Base-by-base conservation (phyloP, 2,329 filamentous ascomycete species). In the Alternaria tenuissima region DNA sequence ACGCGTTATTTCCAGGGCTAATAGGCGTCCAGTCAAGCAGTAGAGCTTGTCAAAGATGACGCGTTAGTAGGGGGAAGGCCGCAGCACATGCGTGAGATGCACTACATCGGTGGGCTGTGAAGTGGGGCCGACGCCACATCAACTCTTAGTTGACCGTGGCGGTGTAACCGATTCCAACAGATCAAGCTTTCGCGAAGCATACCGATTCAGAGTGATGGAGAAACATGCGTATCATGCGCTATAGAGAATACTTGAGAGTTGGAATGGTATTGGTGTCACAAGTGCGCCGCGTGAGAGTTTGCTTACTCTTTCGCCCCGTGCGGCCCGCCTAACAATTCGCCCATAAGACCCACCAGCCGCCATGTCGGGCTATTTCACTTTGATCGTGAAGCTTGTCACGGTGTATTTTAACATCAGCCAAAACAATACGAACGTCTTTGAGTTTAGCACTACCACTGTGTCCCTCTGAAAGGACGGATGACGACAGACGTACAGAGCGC, bases 111-210 rank as follows among this genome's bases (percentile, higher is more conserved):
- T 26, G 41, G 57, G 18, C 49, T 49, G 44, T 44, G 53, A 22
- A 57, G 61, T 38, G 57, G 57, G 57, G 48, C 57, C 51, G 36
- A 14, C 61, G 56, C 60, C 42, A 56, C 60, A 53, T 34, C 18
- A 39, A 4, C 30, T 14, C 9, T 20, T 28, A 36, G 42, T 32
- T 20, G 3, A 9, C 22, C 5, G 55, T 55, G 38, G 57, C 57
- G 38, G 55, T 53, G 55, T 32, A 32, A 26, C 41, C 6, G 11
- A 24, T 39, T 26, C 1, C 32, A 46, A 20, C 32, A 22, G 4
- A 26, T 39, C 12, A 44, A 24, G 11, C 36, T 41, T 6, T 41
- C 36, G 36, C 48, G 8, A 39, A 26, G 30, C n/a, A 39, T 55
- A 16, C 42, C 52, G 16, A 44, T 20, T 18, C 6, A 8, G 26